Evolutionary conservation across 2,329 filamentous ascomycete species (phyloP).

Genomic region (Ascochyta pisi): DNA sequence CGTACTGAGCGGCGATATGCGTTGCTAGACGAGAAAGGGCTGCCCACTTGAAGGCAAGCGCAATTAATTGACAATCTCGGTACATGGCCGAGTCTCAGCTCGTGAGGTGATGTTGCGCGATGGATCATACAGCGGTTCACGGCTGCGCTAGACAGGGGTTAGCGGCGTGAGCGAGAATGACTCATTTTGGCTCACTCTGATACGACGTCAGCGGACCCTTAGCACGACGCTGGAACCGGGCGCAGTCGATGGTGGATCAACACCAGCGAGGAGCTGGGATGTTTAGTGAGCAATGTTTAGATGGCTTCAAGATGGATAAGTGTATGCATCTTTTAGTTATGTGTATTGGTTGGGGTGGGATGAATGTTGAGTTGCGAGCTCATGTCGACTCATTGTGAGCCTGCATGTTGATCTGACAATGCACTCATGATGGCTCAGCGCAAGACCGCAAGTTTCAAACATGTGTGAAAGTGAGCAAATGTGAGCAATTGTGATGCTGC

Average conservation of each 20-base stretch:
- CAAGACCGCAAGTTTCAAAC: neutral
- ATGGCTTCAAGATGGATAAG: too few species aligned
- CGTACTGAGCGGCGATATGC: neutral
- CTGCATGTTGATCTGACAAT: neutral
- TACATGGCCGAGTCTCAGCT: neutral
- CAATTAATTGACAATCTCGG: neutral
- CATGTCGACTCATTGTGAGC: constrained; percentile 13
- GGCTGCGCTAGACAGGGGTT: constrained; percentile 4
- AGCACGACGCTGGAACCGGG: neutral
- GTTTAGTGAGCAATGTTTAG: too few species aligned
- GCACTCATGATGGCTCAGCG: neutral
- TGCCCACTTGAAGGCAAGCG: constrained; percentile 2
- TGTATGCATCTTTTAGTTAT: too few species aligned
- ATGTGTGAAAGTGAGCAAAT: neutral
- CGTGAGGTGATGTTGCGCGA: neutral
- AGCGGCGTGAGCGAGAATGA: constrained; percentile 25
- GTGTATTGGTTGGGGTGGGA: neutral
- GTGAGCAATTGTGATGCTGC: constrained; percentile 1
- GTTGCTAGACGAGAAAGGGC: neutral
- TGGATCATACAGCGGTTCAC: neutral
- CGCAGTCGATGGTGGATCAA: neutral
- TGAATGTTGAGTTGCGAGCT: neutral
- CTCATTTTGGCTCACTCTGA: constrained; percentile 17
- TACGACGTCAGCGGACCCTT: constrained; percentile 2
- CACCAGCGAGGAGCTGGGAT: too few species aligned